Conservation (phyloP, 2,329 filamentous ascomycete genomes). For the Colletotrichum paranaense region DNA sequence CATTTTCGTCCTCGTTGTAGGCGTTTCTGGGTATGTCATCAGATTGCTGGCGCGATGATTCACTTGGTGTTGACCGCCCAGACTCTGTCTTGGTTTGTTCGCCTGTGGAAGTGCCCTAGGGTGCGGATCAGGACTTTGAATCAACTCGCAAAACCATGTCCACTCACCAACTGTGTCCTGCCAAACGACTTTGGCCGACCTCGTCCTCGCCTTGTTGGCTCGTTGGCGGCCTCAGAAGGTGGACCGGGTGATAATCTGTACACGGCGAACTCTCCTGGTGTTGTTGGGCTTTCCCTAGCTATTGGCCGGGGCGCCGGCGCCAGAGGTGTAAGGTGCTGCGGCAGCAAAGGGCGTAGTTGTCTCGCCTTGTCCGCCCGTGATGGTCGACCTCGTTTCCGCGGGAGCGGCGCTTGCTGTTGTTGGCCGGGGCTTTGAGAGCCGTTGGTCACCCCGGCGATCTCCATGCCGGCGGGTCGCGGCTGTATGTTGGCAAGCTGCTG, state of each 20-base stretch:
- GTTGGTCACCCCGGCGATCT: background rate
- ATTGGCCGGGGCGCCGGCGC: conserved; percentile 32
- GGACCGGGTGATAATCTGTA: conserved; percentile 27
- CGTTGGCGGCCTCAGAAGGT: background rate
- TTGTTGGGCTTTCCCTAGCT: conserved; percentile 20
- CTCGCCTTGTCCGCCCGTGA: conserved; percentile 56
- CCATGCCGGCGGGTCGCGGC: conserved; percentile 28
- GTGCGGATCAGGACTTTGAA: background rate
- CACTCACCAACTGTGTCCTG: conserved; percentile 16
- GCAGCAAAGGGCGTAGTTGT: conserved; percentile 45
- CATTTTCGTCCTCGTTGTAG: conserved; percentile 2
- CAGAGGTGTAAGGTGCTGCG: conserved; percentile 47
- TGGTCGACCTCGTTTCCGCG: conserved; percentile 57
- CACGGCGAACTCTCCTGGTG: conserved; percentile 13
- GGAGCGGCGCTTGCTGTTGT: conserved; percentile 19
- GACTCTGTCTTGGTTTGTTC: conserved; percentile 15
- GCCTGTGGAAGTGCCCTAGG: background rate
- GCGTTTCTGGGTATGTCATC: conserved; percentile 2
- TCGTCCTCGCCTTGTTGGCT: conserved; percentile 12
- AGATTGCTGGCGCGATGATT: conserved; percentile 7
- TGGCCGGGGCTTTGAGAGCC: conserved; percentile 11
- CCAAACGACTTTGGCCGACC: conserved; percentile 23
- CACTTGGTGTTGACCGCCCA: conserved; percentile 15
- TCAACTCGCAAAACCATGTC: background rate
- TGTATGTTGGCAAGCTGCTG: conserved; percentile 37